Base-by-base conservation (phyloP, 257 asterid species). In the Solanum microdontum region DNA sequence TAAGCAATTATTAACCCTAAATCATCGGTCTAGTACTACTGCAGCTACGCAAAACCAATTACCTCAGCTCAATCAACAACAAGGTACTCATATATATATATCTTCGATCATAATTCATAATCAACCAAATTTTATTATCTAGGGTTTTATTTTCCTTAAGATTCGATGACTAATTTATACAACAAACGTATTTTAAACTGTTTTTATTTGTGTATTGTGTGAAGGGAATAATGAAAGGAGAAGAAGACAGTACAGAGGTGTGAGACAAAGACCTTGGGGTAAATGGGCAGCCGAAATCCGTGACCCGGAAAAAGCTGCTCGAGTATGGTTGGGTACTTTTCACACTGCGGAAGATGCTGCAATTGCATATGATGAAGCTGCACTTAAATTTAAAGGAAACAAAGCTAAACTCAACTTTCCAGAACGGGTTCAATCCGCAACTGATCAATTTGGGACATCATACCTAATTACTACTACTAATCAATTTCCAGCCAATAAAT, bases 341-440 rank as follows among this genome's bases (percentile, higher is more conserved):
- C 26, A 86, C 80, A 86, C 84, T 17, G 88, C 84, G 8, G 88
- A 73, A 4, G 84, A 82, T 48, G 88, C 88, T 28, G 88, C 84
- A 7, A 26, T 86, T 70, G 88, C 88, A 6, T 86, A 86, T 37
- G 88, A 86, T 86, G 84, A 86, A 86, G 88, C 88, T 70, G 88
- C 88, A 9, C 58, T 86, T 45, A 73, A 55, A 10, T 86, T 86
- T 37, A 86, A 74, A 86, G 84, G 88, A 36, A 86, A n/a, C 12
- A 86, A 86, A 58, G 88, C 88, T 21, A 86, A 86, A 40, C 88
- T 86, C 14, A 86, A 86, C 36, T 86, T 86, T 28, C 88, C 88
- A 0, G 88, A 86, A 74, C 58, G 88, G 17, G 88, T 86, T 51
- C 39, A 74, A 86, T 33, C 43, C 14, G 69, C 51, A 74, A 86